Conservation (phyloP, 2,329 filamentous ascomycete species). For the Hypocrella siamensis region DNA sequence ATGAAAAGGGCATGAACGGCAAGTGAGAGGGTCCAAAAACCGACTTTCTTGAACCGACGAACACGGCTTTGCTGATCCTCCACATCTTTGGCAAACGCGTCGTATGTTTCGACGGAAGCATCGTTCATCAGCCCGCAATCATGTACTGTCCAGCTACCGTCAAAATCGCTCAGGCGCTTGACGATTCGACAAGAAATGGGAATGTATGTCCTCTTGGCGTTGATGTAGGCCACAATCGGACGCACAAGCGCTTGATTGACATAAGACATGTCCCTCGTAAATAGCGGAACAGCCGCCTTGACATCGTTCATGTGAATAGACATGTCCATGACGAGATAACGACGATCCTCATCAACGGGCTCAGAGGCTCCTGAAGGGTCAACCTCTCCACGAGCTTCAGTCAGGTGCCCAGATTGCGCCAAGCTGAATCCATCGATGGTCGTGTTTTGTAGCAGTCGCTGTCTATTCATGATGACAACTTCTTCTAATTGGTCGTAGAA, state of each 20-base stretch:
- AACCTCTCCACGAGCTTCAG: conserved; percentile 11
- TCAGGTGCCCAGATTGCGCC: conserved; percentile 16
- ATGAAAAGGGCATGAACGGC: conserved; percentile 89
- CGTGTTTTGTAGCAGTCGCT: conserved; percentile 41
- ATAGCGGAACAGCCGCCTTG: conserved; percentile 80
- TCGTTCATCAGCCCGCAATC: conserved; percentile 93
- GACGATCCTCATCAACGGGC: conserved; percentile 41
- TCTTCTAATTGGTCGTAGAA: conserved; percentile 95
- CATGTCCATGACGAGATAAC: conserved; percentile 85
- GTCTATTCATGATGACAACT: conserved; percentile 66
- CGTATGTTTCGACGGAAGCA: conserved; percentile 81
- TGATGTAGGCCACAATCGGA: conserved; percentile 96
- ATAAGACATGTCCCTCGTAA: conserved; percentile 83
- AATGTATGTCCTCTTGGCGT: conserved; percentile 86
- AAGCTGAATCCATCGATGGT: conserved; percentile 12
- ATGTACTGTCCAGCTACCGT: conserved; percentile 88
- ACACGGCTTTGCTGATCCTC: conserved; percentile 77
- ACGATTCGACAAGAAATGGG: conserved; percentile 90
- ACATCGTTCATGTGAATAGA: conserved; percentile 93
- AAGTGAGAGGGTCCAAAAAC: conserved; percentile 87
- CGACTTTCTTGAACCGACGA: conserved; percentile 83
- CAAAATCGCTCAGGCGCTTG: conserved; percentile 77
- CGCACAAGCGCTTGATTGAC: conserved; percentile 90
- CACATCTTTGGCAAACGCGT: conserved; percentile 84
- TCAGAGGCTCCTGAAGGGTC: conserved; percentile 5